Evolutionary conservation across 345 rosid species (phyloP).

Genomic region (Erucastrum elatum): DNA sequence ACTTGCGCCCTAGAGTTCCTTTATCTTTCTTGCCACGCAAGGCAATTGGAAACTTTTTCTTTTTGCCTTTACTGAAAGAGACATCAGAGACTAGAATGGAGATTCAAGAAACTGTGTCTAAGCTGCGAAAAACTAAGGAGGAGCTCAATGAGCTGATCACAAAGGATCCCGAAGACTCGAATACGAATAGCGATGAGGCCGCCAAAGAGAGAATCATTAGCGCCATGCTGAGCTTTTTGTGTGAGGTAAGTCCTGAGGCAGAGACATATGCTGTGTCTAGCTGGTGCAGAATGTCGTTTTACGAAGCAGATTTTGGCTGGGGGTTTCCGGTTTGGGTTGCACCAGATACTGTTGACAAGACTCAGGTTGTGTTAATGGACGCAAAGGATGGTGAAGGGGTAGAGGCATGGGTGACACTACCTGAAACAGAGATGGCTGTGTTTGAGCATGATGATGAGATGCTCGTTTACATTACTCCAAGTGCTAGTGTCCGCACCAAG

Average conservation of each 20-base stretch:
- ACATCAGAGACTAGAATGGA: neutral
- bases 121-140: neutral
- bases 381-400: conserved; percentile 5
- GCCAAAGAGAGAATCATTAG: neutral
- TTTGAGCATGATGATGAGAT: conserved; percentile 18
- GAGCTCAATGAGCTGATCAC: neutral
- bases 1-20: conserved; percentile 1
- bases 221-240: neutral
- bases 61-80: neutral
- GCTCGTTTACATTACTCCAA: neutral
- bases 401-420: conserved; percentile 26
- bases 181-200: neutral
- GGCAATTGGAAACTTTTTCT: neutral
- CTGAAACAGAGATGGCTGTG: conserved; percentile 10
- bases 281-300: conserved; percentile 3
- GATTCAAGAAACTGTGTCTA: neutral
- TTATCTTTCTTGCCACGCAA: neutral
- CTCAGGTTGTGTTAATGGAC: conserved; percentile 22
- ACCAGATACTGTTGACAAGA: neutral
- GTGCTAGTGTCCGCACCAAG: neutral
- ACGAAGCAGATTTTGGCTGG: neutral
- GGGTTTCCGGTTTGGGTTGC: conserved; percentile 21
- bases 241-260: neutral
- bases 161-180: neutral
- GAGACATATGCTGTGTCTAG: neutral